Evolutionary conservation across 1,284 basidiomycete genomes (phyloP).

Genomic region (Ceratorhiza oryzae-sativae): DNA sequence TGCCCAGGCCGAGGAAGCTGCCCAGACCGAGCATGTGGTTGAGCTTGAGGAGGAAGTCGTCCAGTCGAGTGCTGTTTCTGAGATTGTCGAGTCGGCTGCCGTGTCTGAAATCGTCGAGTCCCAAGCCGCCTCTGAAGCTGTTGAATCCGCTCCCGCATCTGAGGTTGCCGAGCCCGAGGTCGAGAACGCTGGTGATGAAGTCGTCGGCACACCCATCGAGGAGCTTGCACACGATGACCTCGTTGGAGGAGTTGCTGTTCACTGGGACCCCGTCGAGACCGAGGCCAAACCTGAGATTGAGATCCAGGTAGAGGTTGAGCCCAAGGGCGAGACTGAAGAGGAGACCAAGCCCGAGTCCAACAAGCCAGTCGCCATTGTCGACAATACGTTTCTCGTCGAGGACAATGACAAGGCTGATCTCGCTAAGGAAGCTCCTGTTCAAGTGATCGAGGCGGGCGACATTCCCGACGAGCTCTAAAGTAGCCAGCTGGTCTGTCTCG

Average conservation of each 20-base stretch:
- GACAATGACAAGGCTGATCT: neutral
- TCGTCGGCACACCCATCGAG: slow-evolving; percentile 25
- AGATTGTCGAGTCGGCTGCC: neutral
- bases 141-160: neutral
- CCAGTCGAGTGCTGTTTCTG: neutral
- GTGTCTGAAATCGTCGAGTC: slow-evolving; percentile 16
- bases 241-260: slow-evolving; percentile 10
- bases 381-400: neutral
- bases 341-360: neutral
- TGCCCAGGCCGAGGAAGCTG: neutral
- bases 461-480: slow-evolving; percentile 18
- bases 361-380: neutral
- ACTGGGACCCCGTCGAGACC: slow-evolving; percentile 1
- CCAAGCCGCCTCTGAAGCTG: neutral
- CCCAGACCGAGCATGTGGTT: neutral
- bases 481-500: neutral
- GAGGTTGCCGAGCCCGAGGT: neutral
- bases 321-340: neutral
- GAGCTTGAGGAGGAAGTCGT: neutral
- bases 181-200: neutral
- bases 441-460: neutral
- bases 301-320: neutral
- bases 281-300: slow-evolving; percentile 30
- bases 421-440: neutral
- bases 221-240: slow-evolving; percentile 20